A percentile compares a stretch with the other conserved stretches of the same genome.
These are phyloP conservation scores for Hyphopichia homilentoma DNA, from an alignment of 805 yeast genomes.

Conservation along the genomic window DNA sequence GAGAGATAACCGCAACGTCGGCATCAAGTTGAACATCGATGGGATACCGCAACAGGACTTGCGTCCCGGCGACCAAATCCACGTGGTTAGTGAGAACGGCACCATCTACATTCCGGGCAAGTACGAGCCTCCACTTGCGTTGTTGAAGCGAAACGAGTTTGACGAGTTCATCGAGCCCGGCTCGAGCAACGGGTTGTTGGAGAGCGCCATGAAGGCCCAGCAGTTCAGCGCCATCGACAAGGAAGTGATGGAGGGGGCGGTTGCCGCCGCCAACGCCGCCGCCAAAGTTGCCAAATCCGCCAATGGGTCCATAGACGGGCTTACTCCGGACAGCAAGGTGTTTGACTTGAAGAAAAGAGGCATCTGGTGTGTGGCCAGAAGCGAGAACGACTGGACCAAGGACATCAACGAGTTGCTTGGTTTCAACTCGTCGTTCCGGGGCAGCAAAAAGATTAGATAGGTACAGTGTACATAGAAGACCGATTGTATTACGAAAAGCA, in stretches of 20 bases:
- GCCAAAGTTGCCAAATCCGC: conserved; percentile 5
- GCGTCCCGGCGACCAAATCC: conserved; percentile 74
- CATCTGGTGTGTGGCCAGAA: conserved; percentile 81
- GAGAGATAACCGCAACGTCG: conserved; percentile 37
- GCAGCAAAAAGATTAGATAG: conserved; percentile 2
- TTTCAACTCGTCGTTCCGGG: conserved; percentile 77
- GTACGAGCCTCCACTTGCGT: conserved; percentile 35
- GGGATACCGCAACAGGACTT: conserved; percentile 75
- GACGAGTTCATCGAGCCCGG: conserved; percentile 19
- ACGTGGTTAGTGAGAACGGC: conserved; percentile 63
- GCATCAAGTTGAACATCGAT: conserved; percentile 66
- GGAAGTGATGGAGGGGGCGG: too few species aligned
- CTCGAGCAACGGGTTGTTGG: conserved; percentile 3
- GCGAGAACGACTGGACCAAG: conserved; percentile 86
- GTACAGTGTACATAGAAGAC: too few species aligned
- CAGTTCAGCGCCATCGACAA: conserved; percentile 5
- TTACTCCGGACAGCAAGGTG: conserved; percentile 1
- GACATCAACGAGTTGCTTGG: conserved; percentile 87
- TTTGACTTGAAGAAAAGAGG: conserved; percentile 41
- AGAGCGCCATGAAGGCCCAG: too few species aligned
- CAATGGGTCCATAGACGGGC: neutral
- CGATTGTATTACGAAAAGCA: too few species aligned
- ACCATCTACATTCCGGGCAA: conserved; percentile 53
- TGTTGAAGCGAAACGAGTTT: conserved; percentile 12
- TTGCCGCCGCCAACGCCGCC: conserved; percentile 4